Evolutionary conservation across 2,329 filamentous ascomycete species (phyloP), one percentile per base, ranked within the genome.

Genomic region (Shiraia bambusicola): DNA sequence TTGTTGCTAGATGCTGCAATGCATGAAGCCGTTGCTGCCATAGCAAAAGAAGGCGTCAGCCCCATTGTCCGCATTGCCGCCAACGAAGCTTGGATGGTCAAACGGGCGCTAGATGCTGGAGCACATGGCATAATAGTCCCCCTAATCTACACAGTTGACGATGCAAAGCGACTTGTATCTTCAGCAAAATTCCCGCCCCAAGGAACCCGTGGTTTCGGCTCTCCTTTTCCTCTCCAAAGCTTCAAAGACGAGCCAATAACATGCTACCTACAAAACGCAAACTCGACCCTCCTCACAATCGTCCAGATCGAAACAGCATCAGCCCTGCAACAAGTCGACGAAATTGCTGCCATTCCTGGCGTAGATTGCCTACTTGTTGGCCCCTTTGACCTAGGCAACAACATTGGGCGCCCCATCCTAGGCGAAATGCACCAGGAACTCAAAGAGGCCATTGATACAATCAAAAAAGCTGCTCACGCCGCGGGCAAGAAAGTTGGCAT

Each of bases 61-160:
- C 72, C 73, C 4, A 49, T 75, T 10, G 72, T 76, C 14, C 65
- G 70, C 37, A 75, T 82, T 29, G 72, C 77, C 11, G 77, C 76
- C 17, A 79, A 79, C 41, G 77, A 82, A 64, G 71, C 75, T 34
- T 82, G 78, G 79, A 80, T 81, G 78, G 77, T 82, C 43, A 82
- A 83, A 59, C 69, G 79, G 36, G 80, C 80, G 9, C 71, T 83
- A 27, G 80, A 83, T 52, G 67, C 77, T 31, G 80, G 80, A 27
- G 79, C 80, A 6, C 79, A 83, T 56, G 80, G 78, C 24, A 73
- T 83, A 26, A 66, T 81, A 19, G 77, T 79, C 4, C 78, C 77
- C 3, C 61, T 79, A 4, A 68, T 80, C 25, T 72, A 77, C 48
- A 77, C 72, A 0, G 72, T 73, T 9, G 75, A 78, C 15, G 77